Conservation (phyloP, 2,329 filamentous ascomycete genomes). For the Fusarium annulatum region DNA sequence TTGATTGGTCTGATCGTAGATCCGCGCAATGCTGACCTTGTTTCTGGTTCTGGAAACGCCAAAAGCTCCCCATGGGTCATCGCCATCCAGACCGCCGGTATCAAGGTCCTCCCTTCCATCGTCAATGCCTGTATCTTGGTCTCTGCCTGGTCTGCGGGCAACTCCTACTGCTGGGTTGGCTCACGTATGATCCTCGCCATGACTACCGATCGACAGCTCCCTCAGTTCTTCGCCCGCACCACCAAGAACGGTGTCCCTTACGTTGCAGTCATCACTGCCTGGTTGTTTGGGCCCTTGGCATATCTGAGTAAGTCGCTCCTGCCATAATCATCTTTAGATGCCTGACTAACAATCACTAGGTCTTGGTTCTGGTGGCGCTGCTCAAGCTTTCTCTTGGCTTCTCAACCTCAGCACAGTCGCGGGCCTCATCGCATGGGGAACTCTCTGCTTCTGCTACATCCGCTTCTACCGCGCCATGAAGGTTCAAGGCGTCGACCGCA, state of each 20-base stretch:
- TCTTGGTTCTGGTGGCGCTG: conserved; percentile 58
- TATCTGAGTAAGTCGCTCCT: conserved; percentile 71
- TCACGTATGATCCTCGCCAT: conserved; percentile 78
- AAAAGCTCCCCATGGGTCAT: conserved; percentile 73
- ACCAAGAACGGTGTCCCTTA: conserved; percentile 71
- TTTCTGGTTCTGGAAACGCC: conserved; percentile 51
- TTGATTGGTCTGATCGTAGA: conserved; percentile 70
- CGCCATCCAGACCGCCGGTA: conserved; percentile 75
- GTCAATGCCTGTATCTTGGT: conserved; percentile 76
- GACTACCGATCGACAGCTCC: conserved; percentile 74
- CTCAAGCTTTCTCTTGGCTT: conserved; percentile 77
- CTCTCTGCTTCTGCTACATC: conserved; percentile 68
- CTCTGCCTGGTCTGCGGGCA: conserved; percentile 71
- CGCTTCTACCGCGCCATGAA: conserved; percentile 61
- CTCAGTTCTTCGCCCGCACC: conserved; percentile 68
- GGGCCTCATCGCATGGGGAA: conserved; percentile 70
- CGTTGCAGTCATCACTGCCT: conserved; percentile 63
- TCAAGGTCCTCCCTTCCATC: conserved; percentile 70
- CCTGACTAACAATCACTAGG: neutral
- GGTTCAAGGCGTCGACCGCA: conserved; percentile 66
- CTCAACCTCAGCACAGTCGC: conserved; percentile 75
- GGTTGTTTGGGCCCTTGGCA: conserved; percentile 71
- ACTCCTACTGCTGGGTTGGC: conserved; percentile 64
- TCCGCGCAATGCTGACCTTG: conserved; percentile 70
- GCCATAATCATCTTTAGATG: accelerated